Base-by-base conservation (phyloP, 306 rosid genomes). In the Adenanthera pavonina region DNA sequence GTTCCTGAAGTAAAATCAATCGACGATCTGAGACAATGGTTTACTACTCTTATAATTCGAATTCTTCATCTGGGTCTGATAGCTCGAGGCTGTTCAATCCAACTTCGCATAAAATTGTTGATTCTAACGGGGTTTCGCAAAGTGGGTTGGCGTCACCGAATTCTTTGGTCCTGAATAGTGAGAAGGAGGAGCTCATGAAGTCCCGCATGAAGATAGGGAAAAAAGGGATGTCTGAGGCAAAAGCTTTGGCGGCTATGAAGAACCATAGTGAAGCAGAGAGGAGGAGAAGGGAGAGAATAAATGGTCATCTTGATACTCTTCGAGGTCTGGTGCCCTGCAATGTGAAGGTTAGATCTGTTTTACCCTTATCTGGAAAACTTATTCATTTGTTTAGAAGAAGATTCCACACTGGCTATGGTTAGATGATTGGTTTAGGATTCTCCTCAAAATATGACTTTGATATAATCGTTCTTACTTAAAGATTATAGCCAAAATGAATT, bases 221-320 rank as follows among this genome's bases (percentile, higher is more conserved):
- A 80, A 86, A 86, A 74, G 87, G 82, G 74, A 81, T 43, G 40
- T 78, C 87, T 3, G 92, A 92, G 79, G 88, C 84, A 4, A 92
- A 90, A 84, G 89, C 88, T 38, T 60, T 89, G 72, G 91, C 82
- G 15, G 92, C 94, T 75, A 66, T 90, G 89, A 92, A 89, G 86
- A 92, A 82, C 68, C 97, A 90, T 70, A 84, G 97, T 61, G 94
- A 92, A 41, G 97, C 97, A 10, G 97, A 89, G 88, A 85, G 90
- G 81, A 85, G 92, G 86, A 83, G 97, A 67, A 84, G 97, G 76
- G 89, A 89, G 84, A 87, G 94, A 83, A 90, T 92, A 69, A 92
- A 90, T 84, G 81, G 85, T 25, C 94, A 89, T 86, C 94, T 92
- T 41, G 67, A 86, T 17, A 87, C 90, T 5, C 90, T 92, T 60